phyloP scores from a whole-genome alignment of 805 yeast genomes.

The Ogataea chonburiensis region DNA sequence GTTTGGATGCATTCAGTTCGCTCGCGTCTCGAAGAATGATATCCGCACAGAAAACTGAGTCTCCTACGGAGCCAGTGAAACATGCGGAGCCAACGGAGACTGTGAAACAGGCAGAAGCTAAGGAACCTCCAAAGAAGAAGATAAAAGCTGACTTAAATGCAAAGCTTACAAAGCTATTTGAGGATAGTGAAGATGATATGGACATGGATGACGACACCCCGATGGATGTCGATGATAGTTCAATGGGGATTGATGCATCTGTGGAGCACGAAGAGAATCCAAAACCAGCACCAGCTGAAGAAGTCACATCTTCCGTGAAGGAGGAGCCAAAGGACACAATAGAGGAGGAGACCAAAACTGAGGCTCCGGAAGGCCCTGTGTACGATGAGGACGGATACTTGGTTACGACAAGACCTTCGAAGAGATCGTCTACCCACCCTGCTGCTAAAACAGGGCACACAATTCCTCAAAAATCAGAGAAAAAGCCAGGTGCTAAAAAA shows the following conservation, averaged over 20 bases:
- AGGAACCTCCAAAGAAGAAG: constrained; percentile 19
- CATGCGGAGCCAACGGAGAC: constrained; percentile 4
- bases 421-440: constrained; percentile 15
- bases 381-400: constrained; percentile 34
- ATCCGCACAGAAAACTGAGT: constrained; percentile 11
- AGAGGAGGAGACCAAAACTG: constrained; percentile 2
- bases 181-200: constrained; percentile 23
- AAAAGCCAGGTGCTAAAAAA: constrained; percentile 14
- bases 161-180: constrained; percentile 25
- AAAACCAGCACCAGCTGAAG: constrained; percentile 1
- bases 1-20: constrained; percentile 9
- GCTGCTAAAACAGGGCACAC: constrained; percentile 15
- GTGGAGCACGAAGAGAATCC: constrained; percentile 1
- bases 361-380: constrained; percentile 14
- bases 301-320: neutral
- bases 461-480: constrained; percentile 10
- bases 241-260: constrained; percentile 8
- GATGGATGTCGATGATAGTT: constrained; percentile 5
- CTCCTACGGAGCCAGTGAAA: constrained; percentile 1
- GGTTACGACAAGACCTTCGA: constrained; percentile 19
- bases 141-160: constrained; percentile 18
- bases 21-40: too few relatives aligned
- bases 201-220: constrained; percentile 3
- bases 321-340: constrained; percentile 14
- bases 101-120: constrained; percentile 10